These are phyloP conservation scores for Rostrohypoxylon terebratum DNA, from an alignment of 495 filamentous ascomycete species.

Conservation along the genomic window DNA sequence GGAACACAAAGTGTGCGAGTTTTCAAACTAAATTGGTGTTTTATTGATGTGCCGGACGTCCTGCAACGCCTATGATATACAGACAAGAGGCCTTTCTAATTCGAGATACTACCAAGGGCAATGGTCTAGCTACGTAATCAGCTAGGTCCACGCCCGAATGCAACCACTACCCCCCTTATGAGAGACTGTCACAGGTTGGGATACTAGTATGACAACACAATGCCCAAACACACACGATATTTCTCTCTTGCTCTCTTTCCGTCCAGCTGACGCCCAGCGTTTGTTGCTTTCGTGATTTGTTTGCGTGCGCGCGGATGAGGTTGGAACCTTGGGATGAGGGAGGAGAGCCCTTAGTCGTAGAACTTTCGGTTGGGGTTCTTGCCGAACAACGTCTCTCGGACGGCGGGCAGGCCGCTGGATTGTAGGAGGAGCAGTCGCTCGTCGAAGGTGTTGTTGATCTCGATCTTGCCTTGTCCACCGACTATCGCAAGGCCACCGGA, in stretches of 20 bases:
- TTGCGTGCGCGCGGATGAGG: neutral
- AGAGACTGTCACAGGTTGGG: neutral
- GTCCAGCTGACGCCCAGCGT: constrained; percentile 19
- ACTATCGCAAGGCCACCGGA: constrained; percentile 85
- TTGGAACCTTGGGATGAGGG: neutral
- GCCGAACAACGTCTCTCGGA: constrained; percentile 88
- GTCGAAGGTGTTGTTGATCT: constrained; percentile 98
- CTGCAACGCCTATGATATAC: constrained; percentile 42
- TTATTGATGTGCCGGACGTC: constrained; percentile 39
- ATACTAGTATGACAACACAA: constrained; percentile 28
- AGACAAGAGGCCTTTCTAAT: constrained; percentile 34
- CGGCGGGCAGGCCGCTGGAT: constrained; percentile 82
- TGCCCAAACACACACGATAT: constrained; percentile 7
- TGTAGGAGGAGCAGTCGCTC: constrained; percentile 87
- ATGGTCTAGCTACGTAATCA: constrained; percentile 13
- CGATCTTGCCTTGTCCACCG: constrained; percentile 90
- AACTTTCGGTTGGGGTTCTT: constrained; percentile 94
- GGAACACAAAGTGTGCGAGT: neutral
- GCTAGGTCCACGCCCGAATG: constrained; percentile 16
- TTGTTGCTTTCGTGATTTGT: constrained; percentile 3
- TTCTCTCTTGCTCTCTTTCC: neutral
- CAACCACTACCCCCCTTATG: constrained; percentile 23
- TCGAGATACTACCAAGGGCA: constrained; percentile 27
- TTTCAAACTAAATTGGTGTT: constrained; percentile 16
- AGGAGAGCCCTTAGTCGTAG: constrained; percentile 73